Base-by-base conservation (phyloP, 2,329 filamentous ascomycete species). In the Diplodia sapinea region DNA sequence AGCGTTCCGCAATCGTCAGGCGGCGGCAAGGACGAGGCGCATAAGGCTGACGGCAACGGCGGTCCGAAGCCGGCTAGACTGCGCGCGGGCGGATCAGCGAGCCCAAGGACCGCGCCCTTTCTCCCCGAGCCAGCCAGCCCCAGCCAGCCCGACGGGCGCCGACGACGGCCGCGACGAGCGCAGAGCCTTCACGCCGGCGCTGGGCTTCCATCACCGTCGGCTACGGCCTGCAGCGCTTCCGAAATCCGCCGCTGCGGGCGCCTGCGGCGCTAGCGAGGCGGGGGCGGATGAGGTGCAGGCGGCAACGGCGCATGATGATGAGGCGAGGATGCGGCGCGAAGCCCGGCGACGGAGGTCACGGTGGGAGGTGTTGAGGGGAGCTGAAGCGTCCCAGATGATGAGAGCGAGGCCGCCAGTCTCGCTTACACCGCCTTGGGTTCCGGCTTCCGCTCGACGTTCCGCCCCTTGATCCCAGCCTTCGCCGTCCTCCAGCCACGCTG, bases 41-140 rank as follows among this genome's bases (percentile, higher is more conserved):
- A 62, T 67, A 67, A 62, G 65, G 65, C 65, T 67, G 65, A 67
- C 65, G 65, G 65, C 65, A 67, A 67, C 40, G n/a, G 55, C 65
- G 65, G 65, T 67, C 65, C 65, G 65, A 67, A 52, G 65, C 65
- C 65, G 65, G 65, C 65, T 67, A 63, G 59, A 50, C 59, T 51
- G 59, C 43, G 59, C 59, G 43, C 59, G 59, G 59, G 59, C 59
- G 43, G 59, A 63, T 63, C 59, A 33, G 47, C 59, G 59, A 51
- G 36, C 56, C 12, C 26, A n/a, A 33, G 51, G 13, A 31, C 13
- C 29, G 43, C 43, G 43, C 43, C 51, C 51, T 17, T n/a, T 29
- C 26, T 55, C 51, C 5, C 51, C 23, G 23, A 26, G 6, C 23
- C 23, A 23, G 15, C 31, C 31, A 5, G n/a, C 49, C 17, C 23